Evolutionary conservation across 768 basidiomycete genomes (phyloP).

Genomic region (Sporobolomyces roseus): DNA sequence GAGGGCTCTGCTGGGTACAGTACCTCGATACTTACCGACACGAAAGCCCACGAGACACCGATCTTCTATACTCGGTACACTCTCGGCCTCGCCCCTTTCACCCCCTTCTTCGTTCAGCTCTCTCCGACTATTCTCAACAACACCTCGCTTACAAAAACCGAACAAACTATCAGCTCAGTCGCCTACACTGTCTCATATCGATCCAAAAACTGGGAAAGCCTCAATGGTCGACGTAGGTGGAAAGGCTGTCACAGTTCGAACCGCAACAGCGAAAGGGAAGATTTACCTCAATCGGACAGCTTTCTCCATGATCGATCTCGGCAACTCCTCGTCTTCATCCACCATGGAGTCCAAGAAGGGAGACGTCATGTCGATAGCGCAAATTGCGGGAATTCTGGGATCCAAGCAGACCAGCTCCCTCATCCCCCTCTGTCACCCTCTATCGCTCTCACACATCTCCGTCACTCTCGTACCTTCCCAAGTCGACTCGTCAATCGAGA

Average conservation of each 20-base stretch:
- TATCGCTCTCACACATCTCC: constrained; percentile 66
- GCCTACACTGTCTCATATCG: constrained; percentile 56
- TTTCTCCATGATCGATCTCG: constrained; percentile 59
- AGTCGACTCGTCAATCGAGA: constrained; percentile 33
- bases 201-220: constrained; percentile 60
- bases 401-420: constrained; percentile 76
- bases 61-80: too few species aligned
- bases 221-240: constrained; percentile 76
- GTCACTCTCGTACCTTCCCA: constrained; percentile 57
- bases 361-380: constrained; percentile 51
- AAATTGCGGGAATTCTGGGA: constrained; percentile 82
- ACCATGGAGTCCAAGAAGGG: constrained; percentile 45
- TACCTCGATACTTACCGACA: too few species aligned
- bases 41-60: too few species aligned
- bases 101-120: too few species aligned
- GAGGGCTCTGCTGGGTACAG: too few species aligned
- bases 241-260: constrained; percentile 62
- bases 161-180: too few species aligned
- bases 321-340: not conserved
- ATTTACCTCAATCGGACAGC: constrained; percentile 66
- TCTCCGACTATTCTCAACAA: not conserved
- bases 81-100: too few species aligned
- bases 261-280: constrained; percentile 69
- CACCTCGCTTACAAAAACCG: not conserved
- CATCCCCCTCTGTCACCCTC: constrained; percentile 82